Evolutionary conservation across 352 stramenopile species (phyloP), one percentile per base, ranked within the genome.

Genomic region (Poterioochromonas sp.): DNA sequence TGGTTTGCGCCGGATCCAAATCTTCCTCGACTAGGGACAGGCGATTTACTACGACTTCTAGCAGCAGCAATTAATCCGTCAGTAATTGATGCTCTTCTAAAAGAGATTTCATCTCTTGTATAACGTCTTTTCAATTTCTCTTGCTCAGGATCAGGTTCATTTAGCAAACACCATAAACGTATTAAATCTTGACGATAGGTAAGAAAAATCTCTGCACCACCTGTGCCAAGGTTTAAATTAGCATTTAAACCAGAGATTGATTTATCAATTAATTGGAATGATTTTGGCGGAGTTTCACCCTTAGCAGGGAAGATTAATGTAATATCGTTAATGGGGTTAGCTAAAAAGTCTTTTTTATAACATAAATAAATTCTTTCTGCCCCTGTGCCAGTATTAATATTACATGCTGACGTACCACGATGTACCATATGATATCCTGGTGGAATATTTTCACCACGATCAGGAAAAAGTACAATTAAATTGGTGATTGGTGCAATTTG

Each of bases 181-280:
- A 86, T 85, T 40, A 93, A 83, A 68, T 88, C 79, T 79, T 93
- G 88, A 65, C 87, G 81, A 83, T 90, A 93, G 0, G 85, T 87
- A 62, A 93, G 76, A 81, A 91, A 92, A 0, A 89, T 80, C 26
- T 82, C 77, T 0, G 71, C 77, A 47, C 78, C 80, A 40, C 65
- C 81, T 51, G 40, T 83, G 68, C 84, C 86, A 1, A 81, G 77
- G 79, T 87, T 86, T 40, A 91, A 65, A 81, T 91, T 84, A 1
- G 88, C 89, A 11, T 88, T 74, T 73, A 84, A 84, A 76, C 90
- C 89, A 73, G 84, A 77, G 29, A 87, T 87, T 32, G 85, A 88
- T 64, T 82, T 70, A 77, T 91, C 87, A n/a, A 93, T 69, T 37
- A 90, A 84, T n/a, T 87, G 91, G 79, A 88, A 93, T 29, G 87